Percentiles rank a stretch among this genome's conserved stretches.
These are phyloP conservation scores for Nowakowskiella sp. DNA, from an alignment of 192 early-diverging fungal genomes.

Conservation along the genomic window DNA sequence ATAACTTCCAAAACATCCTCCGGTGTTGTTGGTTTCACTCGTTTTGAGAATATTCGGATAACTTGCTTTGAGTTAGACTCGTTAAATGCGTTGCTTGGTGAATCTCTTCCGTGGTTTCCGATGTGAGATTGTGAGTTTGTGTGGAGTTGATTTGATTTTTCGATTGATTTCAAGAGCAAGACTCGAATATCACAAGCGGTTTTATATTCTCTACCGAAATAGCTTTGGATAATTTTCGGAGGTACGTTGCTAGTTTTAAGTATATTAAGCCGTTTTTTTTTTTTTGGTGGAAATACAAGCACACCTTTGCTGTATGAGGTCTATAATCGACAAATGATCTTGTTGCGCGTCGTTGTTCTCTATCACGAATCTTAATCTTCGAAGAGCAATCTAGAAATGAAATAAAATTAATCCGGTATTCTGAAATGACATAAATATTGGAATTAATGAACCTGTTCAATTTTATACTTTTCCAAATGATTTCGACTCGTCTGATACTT, in stretches of 20 bases:
- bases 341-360: slow-evolving; percentile 31
- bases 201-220: slow-evolving; percentile 25
- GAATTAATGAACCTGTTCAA: too few relatives aligned
- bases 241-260: slow-evolving; percentile 24
- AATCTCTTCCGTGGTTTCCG: neutral
- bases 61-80: neutral
- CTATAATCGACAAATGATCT: slow-evolving; percentile 31
- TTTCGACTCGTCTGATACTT: too few relatives aligned
- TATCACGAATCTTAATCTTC: slow-evolving; percentile 34
- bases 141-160: slow-evolving; percentile 8
- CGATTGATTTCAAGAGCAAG: slow-evolving; percentile 36
- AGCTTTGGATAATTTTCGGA: slow-evolving; percentile 11
- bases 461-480: too few relatives aligned
- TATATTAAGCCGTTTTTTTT: neutral
- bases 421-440: too few relatives aligned
- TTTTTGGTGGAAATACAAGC: neutral
- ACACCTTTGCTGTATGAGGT: slow-evolving; percentile 35
- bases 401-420: too few relatives aligned
- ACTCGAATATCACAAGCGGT: slow-evolving; percentile 29
- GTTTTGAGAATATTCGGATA: slow-evolving; percentile 9
- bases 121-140: neutral
- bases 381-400: slow-evolving; percentile 36
- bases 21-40: slow-evolving; percentile 14
- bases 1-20: slow-evolving; percentile 15
- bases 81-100: slow-evolving; percentile 7